These are phyloP conservation scores for Auricularia sp. DNA, from an alignment of 768 basidiomycete genomes.

Conservation along the genomic window DNA sequence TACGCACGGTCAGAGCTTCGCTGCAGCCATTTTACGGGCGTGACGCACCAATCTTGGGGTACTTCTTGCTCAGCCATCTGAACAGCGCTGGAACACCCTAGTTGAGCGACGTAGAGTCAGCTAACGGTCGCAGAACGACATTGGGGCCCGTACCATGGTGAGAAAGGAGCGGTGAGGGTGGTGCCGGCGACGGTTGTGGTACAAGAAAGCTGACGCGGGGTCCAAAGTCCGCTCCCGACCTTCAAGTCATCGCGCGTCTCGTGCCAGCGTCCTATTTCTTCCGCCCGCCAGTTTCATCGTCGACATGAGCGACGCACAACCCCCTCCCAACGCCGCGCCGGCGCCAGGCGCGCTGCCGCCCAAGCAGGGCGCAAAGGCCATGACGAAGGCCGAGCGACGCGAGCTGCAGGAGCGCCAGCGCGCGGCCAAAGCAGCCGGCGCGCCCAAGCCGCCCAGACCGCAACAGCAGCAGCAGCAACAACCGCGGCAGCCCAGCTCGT, in stretches of 20 bases:
- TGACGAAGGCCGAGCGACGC: slow-evolving; percentile 72
- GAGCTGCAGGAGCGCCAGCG: slow-evolving; percentile 73
- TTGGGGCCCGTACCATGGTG: not conserved
- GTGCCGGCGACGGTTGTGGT: not conserved
- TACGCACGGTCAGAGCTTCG: not conserved
- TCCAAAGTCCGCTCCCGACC: not conserved
- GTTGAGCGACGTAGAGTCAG: not conserved
- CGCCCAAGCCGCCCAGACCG: slow-evolving; percentile 26
- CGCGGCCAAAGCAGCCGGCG: slow-evolving; percentile 51
- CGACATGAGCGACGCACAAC: not conserved
- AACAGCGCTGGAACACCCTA: slow-evolving; percentile 98
- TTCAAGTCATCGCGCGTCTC: slow-evolving; percentile 11
- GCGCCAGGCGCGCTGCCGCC: slow-evolving; percentile 9
- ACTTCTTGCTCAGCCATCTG: slow-evolving; percentile 97
- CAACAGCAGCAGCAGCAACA: slow-evolving; percentile 5
- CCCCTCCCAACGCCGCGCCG: slow-evolving; percentile 12
- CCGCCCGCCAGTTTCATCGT: not conserved
- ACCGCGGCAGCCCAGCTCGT: slow-evolving; percentile 7
- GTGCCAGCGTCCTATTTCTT: slow-evolving; percentile 11
- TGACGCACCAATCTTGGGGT: slow-evolving; percentile 84
- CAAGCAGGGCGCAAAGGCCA: slow-evolving; percentile 49
- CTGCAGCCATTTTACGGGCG: slow-evolving; percentile 1
- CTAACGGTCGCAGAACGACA: not conserved
- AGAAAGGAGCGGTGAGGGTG: not conserved
- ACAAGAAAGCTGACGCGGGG: not conserved